Evolutionary conservation across 352 stramenopile species (phyloP).

Genomic region (Globisporangium sylvaticum): DNA sequence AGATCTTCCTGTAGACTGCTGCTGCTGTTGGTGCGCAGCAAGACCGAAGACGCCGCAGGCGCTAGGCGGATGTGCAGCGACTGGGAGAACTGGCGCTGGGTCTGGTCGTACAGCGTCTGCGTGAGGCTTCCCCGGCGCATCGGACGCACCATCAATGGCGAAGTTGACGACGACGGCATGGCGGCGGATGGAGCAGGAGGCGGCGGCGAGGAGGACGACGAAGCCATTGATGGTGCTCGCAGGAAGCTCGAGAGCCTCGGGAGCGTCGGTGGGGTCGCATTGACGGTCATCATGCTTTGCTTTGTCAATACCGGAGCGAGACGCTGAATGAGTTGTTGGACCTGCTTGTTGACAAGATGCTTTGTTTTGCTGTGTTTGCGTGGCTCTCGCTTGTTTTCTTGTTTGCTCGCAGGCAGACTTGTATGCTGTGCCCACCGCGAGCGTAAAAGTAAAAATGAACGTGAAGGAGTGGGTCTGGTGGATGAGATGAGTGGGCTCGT

Average conservation of each 20-base stretch:
- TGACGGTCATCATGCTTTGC: constrained; percentile 4
- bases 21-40: not conserved
- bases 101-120: not conserved
- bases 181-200: not conserved
- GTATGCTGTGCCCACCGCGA: not conserved
- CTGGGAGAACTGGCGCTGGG: constrained; percentile 1
- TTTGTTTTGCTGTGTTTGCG: not conserved
- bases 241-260: constrained; percentile 30
- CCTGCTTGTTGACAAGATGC: not conserved
- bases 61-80: not conserved
- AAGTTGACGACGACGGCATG: not conserved
- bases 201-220: not conserved
- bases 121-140: not conserved
- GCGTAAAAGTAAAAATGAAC: not conserved
- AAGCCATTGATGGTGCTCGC: constrained; percentile 11
- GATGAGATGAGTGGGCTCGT: not conserved
- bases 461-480: not conserved
- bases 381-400: not conserved
- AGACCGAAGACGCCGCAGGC: not conserved
- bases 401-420: not conserved
- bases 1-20: not conserved
- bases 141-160: not conserved
- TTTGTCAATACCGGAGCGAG: not conserved
- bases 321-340: not conserved
- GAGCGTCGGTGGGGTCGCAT: constrained; percentile 11